Evolutionary conservation across 345 rosid genomes (phyloP), one percentile per base, ranked within the genome.

Genomic region (Iberis pinnata): DNA sequence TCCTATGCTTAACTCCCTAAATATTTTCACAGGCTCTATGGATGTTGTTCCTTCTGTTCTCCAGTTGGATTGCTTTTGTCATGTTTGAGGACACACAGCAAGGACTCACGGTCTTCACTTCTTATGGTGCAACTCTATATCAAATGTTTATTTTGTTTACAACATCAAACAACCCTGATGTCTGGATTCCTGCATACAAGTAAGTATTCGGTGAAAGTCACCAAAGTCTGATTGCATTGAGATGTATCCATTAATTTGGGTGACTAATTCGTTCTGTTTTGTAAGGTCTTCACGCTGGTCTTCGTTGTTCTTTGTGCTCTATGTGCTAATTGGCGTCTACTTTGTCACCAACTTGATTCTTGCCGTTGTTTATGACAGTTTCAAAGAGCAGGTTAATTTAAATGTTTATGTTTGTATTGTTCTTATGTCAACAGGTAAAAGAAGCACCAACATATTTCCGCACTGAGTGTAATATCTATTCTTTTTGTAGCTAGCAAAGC

Each of bases 141-240:
- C 75, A 85, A 62, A 83, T 92, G 95, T 83, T 92, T 70, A 63
- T 92, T 61, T 76, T 92, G 59, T 92, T 81, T 70, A 92, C 98
- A 42, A 92, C 98, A 52, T 83, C 98, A 63, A 92, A 92, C 80
- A 92, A 88, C 59, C 98, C 98, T 56, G 95, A 88, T 78, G 98
- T 92, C 36, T 92, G 98, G 98, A 76, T 88, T 69, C 89, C 88
- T 20, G 95, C 98, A 43, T 92, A 92, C 73, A 88, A 85, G 98
- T 92, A 77, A 80, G 97, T 83, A 49, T 51, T 27, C n/a, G 57
- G 27, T 20, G 55, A 37, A 49, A 49, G 29, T 40, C 52, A 58
- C 22, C 33, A 29, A 16, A 14, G 32, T 43, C 19, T 18, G 35
- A 22, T 60, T 53, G 53, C 43, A 35, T 35, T 14, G 64, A 29